phyloP scores from a whole-genome alignment of 2,329 filamentous ascomycete genomes.

The Botryotinia convoluta region DNA sequence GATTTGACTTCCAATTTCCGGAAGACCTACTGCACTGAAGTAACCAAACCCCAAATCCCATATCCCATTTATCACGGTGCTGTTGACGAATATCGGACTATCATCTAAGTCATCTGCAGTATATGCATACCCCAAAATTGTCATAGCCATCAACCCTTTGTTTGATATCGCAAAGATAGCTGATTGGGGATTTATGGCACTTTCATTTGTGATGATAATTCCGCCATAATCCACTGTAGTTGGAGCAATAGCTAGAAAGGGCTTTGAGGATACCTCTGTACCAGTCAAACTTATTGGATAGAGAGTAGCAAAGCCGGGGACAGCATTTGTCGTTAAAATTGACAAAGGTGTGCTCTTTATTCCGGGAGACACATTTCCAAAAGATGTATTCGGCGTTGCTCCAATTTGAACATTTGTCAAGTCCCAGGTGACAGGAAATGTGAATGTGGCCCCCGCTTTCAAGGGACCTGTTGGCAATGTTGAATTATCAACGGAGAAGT shows the following conservation, averaged over 20 bases:
- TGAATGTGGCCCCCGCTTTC: slow-evolving; percentile 36
- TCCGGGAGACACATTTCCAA: slow-evolving; percentile 34
- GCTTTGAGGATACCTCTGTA: slow-evolving; percentile 37
- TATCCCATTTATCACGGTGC: slow-evolving; percentile 29
- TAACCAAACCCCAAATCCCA: slow-evolving; percentile 30
- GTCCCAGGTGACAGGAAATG: slow-evolving; percentile 40
- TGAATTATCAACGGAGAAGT: slow-evolving; percentile 37
- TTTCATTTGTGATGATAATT: slow-evolving; percentile 10
- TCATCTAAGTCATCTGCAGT: slow-evolving; percentile 33
- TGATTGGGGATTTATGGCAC: slow-evolving; percentile 27
- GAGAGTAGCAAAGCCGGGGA: slow-evolving; percentile 38
- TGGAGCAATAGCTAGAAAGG: slow-evolving; percentile 38
- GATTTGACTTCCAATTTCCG: slow-evolving; percentile 33
- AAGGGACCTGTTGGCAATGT: slow-evolving; percentile 38
- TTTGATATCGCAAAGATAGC: slow-evolving; percentile 39
- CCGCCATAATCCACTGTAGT: slow-evolving; percentile 29
- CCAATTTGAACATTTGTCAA: slow-evolving; percentile 27
- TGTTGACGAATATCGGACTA: slow-evolving; percentile 28
- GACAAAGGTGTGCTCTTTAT: slow-evolving; percentile 39
- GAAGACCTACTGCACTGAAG: slow-evolving; percentile 30
- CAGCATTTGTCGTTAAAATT: slow-evolving; percentile 39
- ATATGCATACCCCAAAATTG: slow-evolving; percentile 38
- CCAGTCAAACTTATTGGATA: slow-evolving; percentile 40
- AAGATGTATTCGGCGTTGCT: slow-evolving; percentile 24
- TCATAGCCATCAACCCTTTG: slow-evolving; percentile 36